Evolutionary conservation across 495 filamentous ascomycete genomes (phyloP).

Genomic region (Clohesyomyces aquaticus): DNA sequence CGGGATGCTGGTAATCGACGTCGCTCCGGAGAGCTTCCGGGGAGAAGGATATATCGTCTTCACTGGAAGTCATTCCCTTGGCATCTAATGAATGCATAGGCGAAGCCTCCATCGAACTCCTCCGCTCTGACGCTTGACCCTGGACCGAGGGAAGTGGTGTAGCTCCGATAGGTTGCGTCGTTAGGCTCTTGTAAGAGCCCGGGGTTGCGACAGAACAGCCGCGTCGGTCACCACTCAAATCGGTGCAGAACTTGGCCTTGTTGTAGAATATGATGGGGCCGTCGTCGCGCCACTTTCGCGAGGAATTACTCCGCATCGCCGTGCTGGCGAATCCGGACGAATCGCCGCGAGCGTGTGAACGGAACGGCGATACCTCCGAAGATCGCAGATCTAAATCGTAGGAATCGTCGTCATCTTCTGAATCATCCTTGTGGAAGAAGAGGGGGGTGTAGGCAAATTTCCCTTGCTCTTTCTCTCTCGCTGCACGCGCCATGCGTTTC

Average conservation of each 20-base stretch:
- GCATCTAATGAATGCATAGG: background rate
- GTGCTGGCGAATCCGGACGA: constrained; percentile 45
- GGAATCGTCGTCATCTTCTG: constrained; percentile 40
- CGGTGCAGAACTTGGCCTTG: constrained; percentile 72
- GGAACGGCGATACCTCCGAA: constrained; percentile 28
- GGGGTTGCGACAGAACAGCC: constrained; percentile 1
- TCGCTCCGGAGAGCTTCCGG: constrained; percentile 10
- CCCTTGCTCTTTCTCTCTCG: constrained; percentile 26
- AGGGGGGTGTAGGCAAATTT: constrained; percentile 47
- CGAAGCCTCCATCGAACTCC: constrained; percentile 9
- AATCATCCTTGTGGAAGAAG: constrained; percentile 45
- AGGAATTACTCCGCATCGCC: constrained; percentile 47
- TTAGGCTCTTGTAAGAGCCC: constrained; percentile 19
- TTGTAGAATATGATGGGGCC: constrained; percentile 84
- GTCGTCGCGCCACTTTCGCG: constrained; percentile 55
- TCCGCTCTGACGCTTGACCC: background rate
- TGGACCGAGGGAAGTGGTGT: background rate
- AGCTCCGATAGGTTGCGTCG: constrained; percentile 28
- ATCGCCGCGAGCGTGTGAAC: constrained; percentile 26
- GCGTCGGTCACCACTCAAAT: constrained; percentile 65
- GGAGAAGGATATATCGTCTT: constrained; percentile 23
- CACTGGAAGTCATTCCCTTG: constrained; percentile 20
- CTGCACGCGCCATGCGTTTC: constrained; percentile 4
- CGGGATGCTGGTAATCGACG: constrained; percentile 10
- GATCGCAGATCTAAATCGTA: constrained; percentile 24